These are phyloP conservation scores for Microsporum audouinii DNA, from an alignment of 2,329 filamentous ascomycete genomes.

Conservation along the genomic window DNA sequence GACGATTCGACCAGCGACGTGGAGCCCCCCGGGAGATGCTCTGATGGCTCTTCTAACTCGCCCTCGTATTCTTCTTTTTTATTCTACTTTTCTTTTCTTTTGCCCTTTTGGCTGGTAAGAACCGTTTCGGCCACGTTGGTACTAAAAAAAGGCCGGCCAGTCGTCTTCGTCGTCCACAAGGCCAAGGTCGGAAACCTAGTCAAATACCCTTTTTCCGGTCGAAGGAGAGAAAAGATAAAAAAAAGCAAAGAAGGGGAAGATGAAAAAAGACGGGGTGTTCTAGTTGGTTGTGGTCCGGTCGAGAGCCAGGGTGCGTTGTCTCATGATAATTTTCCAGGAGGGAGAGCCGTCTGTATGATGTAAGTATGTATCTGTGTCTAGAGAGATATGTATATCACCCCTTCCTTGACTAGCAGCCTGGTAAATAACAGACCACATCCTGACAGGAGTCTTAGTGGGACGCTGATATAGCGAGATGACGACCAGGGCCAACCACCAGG, in stretches of 20 bases:
- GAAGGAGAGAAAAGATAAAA: not conserved
- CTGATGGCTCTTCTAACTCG: not conserved
- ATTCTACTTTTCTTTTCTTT: conserved; percentile 1
- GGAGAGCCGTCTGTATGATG: too few species aligned
- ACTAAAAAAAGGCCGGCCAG: conserved; percentile 4
- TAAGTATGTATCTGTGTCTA: too few species aligned
- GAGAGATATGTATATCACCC: too few species aligned
- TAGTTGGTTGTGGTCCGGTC: not conserved
- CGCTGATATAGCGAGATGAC: not conserved
- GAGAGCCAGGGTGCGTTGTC: not conserved
- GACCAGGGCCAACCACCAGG: not conserved
- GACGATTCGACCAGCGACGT: not conserved
- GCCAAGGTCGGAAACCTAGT: not conserved
- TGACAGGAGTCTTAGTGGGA: not conserved
- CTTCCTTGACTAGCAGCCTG: too few species aligned
- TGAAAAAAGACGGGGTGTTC: not conserved
- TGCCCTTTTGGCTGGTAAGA: not conserved
- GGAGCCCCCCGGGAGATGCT: not conserved
- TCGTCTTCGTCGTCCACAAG: not conserved
- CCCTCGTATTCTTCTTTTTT: not conserved
- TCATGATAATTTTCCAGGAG: not conserved
- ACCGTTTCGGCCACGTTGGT: conserved; percentile 3
- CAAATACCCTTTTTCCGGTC: not conserved
- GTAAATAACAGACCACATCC: not conserved
- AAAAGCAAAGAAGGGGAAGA: not conserved